Percentiles rank a stretch among this genome's conserved stretches.
Conservation (phyloP, 371 early-diverging fungal species). For the Rhizopus sp. region DNA sequence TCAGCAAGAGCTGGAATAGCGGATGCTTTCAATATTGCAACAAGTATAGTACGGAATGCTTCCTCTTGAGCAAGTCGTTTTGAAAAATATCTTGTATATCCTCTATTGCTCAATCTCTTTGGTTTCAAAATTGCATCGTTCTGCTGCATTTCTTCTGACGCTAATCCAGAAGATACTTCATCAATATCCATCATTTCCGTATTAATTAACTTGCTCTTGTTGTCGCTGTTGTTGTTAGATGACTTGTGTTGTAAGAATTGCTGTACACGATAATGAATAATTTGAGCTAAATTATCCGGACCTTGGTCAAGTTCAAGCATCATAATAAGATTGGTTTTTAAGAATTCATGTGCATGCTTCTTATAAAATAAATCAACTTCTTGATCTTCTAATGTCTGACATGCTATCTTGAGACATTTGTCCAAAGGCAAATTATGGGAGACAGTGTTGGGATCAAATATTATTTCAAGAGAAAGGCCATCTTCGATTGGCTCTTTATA, state of each 20-base stretch:
- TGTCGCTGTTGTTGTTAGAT: background rate
- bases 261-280: conserved; percentile 41
- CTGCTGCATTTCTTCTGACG: background rate
- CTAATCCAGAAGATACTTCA: background rate
- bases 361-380: conserved; percentile 54
- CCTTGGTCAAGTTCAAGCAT: conserved; percentile 72
- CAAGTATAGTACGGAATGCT: conserved; percentile 62
- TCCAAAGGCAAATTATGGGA: conserved; percentile 60
- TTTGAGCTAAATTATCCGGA: conserved; percentile 47
- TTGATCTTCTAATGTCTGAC: conserved; percentile 58
- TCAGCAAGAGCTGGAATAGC: conserved; percentile 62
- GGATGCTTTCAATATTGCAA: conserved; percentile 70
- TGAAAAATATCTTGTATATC: conserved; percentile 44
- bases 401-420: conserved; percentile 55
- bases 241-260: background rate
- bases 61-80: conserved; percentile 72
- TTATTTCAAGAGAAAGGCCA: conserved; percentile 66
- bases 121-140: conserved; percentile 27
- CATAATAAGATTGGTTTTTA: conserved; percentile 70
- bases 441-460: conserved; percentile 60
- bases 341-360: conserved; percentile 72
- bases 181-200: background rate
- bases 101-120: conserved; percentile 40
- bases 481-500: conserved; percentile 54
- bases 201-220: too few species aligned